phyloP scores from a whole-genome alignment of 192 early-diverging fungal species.

The Coemansia sp. region DNA sequence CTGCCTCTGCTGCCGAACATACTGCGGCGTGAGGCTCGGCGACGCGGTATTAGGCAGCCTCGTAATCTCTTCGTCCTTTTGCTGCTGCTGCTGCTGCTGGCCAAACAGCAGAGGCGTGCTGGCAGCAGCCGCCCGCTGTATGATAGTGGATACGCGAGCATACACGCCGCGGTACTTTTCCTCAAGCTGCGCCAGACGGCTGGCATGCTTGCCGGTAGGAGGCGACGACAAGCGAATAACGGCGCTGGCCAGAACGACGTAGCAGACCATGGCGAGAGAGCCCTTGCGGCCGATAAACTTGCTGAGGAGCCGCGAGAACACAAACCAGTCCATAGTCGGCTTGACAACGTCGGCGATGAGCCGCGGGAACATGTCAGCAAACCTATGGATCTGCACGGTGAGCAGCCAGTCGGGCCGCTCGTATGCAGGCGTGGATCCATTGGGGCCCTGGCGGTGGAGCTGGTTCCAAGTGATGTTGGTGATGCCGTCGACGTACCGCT shows the following conservation, averaged over 20 bases:
- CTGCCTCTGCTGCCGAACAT: conserved; percentile 11
- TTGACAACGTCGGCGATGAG: conserved; percentile 53
- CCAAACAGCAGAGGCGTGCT: conserved; percentile 40
- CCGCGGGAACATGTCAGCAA: conserved; percentile 55
- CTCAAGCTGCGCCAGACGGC: conserved; percentile 37
- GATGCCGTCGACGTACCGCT: conserved; percentile 54
- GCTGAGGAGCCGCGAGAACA: conserved; percentile 55
- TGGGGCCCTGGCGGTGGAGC: conserved; percentile 33
- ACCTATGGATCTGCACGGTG: conserved; percentile 55
- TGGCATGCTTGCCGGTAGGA: conserved; percentile 42
- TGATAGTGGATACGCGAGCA: conserved; percentile 42
- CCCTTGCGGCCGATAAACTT: conserved; percentile 45
- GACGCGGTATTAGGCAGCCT: background rate
- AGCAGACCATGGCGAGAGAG: conserved; percentile 51
- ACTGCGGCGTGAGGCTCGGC: background rate
- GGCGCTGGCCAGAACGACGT: conserved; percentile 44
- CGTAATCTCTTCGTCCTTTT: conserved; percentile 1
- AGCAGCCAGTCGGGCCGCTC: conserved; percentile 57
- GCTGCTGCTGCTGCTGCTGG: conserved; percentile 23
- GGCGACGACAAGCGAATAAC: conserved; percentile 49
- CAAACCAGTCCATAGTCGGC: conserved; percentile 53
- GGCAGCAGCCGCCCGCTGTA: conserved; percentile 39
- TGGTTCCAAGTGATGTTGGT: conserved; percentile 57
- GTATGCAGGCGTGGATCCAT: conserved; percentile 27
- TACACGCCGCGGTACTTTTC: conserved; percentile 49